Percentiles rank a stretch among this genome's conserved stretches.
Evolutionary conservation across 768 basidiomycete genomes (phyloP).

Genomic region (Tremella fuciformis): DNA sequence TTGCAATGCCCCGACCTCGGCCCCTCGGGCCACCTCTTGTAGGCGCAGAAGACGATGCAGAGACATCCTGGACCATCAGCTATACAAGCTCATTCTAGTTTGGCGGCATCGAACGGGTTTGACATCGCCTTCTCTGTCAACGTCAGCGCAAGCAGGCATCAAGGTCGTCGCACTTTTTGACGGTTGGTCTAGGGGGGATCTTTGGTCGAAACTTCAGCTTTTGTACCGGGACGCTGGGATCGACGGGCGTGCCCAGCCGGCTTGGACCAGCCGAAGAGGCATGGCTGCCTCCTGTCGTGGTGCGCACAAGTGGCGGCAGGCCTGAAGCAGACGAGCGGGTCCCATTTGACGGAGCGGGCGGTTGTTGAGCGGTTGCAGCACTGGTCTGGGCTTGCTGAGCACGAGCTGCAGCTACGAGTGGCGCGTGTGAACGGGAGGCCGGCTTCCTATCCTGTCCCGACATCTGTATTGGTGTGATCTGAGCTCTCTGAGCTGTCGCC

Average conservation of each 20-base stretch:
- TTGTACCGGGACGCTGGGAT: constrained; percentile 4
- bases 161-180: constrained; percentile 30
- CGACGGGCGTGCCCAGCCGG: constrained; percentile 1
- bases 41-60: constrained; percentile 11
- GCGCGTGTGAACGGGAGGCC: background rate
- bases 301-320: background rate
- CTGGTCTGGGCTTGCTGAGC: background rate
- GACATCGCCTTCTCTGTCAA: constrained; percentile 33
- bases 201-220: constrained; percentile 47
- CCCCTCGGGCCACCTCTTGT: constrained; percentile 23
- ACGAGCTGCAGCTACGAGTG: constrained; percentile 1
- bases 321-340: background rate
- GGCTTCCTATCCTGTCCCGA: constrained; percentile 3
- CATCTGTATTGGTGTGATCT: background rate
- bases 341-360: background rate
- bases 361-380: background rate
- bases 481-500: too few relatives aligned
- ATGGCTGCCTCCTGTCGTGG: background rate
- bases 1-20: constrained; percentile 14
- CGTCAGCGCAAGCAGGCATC: constrained; percentile 8
- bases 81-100: background rate
- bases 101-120: constrained; percentile 31
- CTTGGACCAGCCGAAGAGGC: background rate
- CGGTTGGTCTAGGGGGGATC: constrained; percentile 29
- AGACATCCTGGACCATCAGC: background rate